Percentiles rank a stretch among this genome's conserved stretches.
phyloP scores from a whole-genome alignment of 1,284 basidiomycete species.

The Malassezia dermatis region DNA sequence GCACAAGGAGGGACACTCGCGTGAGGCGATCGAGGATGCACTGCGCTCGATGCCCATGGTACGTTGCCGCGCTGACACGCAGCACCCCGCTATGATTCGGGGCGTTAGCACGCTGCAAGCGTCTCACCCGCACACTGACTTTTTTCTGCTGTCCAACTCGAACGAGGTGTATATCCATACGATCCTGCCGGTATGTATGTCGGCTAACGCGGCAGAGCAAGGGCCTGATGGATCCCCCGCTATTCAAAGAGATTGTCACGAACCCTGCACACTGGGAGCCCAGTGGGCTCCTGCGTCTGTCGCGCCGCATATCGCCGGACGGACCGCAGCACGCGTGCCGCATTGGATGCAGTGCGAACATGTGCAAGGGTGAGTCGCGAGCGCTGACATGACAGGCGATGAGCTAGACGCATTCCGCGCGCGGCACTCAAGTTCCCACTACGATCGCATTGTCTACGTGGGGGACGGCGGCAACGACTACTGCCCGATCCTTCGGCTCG shows the following conservation, averaged over 20 bases:
- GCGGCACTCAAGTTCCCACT: slow-evolving; percentile 58
- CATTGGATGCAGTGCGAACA: slow-evolving; percentile 85
- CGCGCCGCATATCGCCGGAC: slow-evolving; percentile 63
- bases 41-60: slow-evolving; percentile 78
- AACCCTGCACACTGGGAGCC: slow-evolving; percentile 78
- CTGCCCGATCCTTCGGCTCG: slow-evolving; percentile 72
- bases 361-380: slow-evolving; percentile 74
- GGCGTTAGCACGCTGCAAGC: slow-evolving; percentile 60
- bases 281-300: slow-evolving; percentile 65
- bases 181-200: slow-evolving; percentile 53
- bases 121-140: slow-evolving; percentile 57
- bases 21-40: slow-evolving; percentile 65
- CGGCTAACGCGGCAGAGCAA: not conserved
- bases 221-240: slow-evolving; percentile 21
- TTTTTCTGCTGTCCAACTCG: slow-evolving; percentile 85
- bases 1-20: slow-evolving; percentile 51
- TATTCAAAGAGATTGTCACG: slow-evolving; percentile 79
- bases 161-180: slow-evolving; percentile 89
- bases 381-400: slow-evolving; percentile 56
- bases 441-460: slow-evolving; percentile 74
- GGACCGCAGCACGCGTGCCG: slow-evolving; percentile 65
- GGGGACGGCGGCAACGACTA: slow-evolving; percentile 94
- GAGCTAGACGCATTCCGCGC: slow-evolving; percentile 73
- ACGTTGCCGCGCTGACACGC: slow-evolving; percentile 47
- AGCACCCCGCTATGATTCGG: slow-evolving; percentile 94